These are phyloP conservation scores for Podila minutissima DNA, from an alignment of 192 early-diverging fungal genomes.

Conservation along the genomic window DNA sequence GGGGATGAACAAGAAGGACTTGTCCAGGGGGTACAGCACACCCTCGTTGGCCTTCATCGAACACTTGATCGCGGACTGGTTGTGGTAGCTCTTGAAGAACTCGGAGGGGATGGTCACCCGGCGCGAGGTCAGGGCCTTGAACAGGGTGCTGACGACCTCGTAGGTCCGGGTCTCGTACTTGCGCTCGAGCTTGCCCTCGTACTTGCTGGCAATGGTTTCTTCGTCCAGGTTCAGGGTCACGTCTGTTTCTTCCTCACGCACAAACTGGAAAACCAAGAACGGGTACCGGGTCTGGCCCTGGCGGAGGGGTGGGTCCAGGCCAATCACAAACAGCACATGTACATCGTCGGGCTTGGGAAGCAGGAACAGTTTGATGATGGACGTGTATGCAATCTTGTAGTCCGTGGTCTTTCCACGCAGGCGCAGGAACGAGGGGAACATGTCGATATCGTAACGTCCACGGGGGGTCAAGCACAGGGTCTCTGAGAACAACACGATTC, in stretches of 20 bases:
- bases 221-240: constrained; percentile 85
- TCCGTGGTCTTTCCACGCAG: constrained; percentile 98
- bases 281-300: constrained; percentile 98
- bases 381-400: constrained; percentile 93
- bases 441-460: constrained; percentile 96
- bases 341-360: constrained; percentile 94
- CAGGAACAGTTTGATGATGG: constrained; percentile 86
- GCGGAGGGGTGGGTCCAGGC: constrained; percentile 94
- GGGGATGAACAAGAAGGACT: constrained; percentile 92
- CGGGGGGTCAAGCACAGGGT: constrained; percentile 92
- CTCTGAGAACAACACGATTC: constrained; percentile 90
- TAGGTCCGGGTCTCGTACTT: constrained; percentile 89
- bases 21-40: constrained; percentile 92
- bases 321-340: constrained; percentile 93
- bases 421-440: constrained; percentile 90
- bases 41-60: constrained; percentile 98
- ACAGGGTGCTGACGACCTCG: constrained; percentile 87
- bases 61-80: constrained; percentile 87
- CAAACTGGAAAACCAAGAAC: constrained; percentile 96
- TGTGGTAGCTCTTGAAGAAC: constrained; percentile 73
- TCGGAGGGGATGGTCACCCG: constrained; percentile 76
- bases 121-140: constrained; percentile 83
- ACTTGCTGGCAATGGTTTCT: constrained; percentile 73
- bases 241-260: constrained; percentile 90
- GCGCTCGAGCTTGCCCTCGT: constrained; percentile 79